Evolutionary conservation across 2,329 filamentous ascomycete species (phyloP).

Genomic region (Tolypocladium sp.): DNA sequence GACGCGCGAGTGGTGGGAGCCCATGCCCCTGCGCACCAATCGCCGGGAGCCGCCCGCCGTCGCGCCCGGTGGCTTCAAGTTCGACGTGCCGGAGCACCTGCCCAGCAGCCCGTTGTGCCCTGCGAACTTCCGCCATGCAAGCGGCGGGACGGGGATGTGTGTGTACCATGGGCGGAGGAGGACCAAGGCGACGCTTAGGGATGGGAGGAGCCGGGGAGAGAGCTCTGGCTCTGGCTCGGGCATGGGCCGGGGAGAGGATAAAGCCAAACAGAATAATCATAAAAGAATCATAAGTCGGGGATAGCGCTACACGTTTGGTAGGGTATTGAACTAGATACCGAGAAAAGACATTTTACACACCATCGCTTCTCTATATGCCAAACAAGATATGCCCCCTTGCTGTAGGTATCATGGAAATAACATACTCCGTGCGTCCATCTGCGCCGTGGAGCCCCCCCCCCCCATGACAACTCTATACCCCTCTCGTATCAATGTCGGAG

Average conservation of each 20-base stretch:
- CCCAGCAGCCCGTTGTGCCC: slow-evolving; percentile 44
- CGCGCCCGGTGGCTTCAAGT: slow-evolving; percentile 26
- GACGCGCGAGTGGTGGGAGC: slow-evolving; percentile 27
- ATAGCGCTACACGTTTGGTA: not conserved
- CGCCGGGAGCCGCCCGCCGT: slow-evolving; percentile 7
- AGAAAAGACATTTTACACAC: not conserved
- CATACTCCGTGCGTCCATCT: not conserved
- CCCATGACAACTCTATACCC: too few relatives aligned
- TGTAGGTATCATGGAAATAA: not conserved
- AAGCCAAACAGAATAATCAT: not conserved
- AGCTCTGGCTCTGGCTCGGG: not conserved
- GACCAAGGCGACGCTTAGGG: slow-evolving; percentile 4
- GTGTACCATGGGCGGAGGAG: slow-evolving; percentile 37
- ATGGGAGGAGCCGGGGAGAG: slow-evolving; percentile 16
- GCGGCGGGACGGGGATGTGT: slow-evolving; percentile 38
- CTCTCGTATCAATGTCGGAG: not conserved
- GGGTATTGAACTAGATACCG: not conserved
- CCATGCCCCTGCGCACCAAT: slow-evolving; percentile 11
- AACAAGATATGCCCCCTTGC: not conserved
- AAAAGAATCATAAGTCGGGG: not conserved
- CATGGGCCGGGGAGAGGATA: not conserved
- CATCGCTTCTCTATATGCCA: not conserved
- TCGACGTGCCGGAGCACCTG: slow-evolving; percentile 41
- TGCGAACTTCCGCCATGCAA: slow-evolving; percentile 32
- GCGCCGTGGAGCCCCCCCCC: too few relatives aligned